Conservation (phyloP, 2,329 filamentous ascomycete genomes). For the Leptographium procerum region DNA sequence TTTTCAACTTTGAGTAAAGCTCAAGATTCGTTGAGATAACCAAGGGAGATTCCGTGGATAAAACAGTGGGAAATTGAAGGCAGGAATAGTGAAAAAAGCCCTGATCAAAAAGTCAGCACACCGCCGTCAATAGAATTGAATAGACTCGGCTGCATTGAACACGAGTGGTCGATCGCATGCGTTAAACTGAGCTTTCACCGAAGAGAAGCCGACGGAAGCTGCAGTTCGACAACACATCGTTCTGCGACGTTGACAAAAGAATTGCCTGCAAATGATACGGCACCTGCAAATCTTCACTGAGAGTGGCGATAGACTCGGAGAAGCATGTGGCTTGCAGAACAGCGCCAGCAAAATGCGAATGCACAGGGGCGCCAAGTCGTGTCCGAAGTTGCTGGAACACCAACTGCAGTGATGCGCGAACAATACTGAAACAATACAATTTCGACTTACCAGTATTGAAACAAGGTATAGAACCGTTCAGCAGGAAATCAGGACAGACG, state of each 20-base stretch:
- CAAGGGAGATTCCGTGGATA: not conserved
- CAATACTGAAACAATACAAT: not conserved
- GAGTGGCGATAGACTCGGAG: not conserved
- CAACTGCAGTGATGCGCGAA: not conserved
- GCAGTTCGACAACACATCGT: not conserved
- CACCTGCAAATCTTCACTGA: not conserved
- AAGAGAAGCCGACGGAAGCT: not conserved
- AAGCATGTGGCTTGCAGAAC: not conserved
- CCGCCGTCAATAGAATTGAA: not conserved
- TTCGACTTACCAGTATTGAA: slow-evolving; percentile 1
- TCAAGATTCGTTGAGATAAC: not conserved
- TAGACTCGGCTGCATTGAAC: not conserved
- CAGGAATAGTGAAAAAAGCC: not conserved
- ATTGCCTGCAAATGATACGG: not conserved
- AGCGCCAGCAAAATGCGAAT: not conserved
- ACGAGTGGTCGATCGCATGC: not conserved
- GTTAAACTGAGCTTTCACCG: not conserved
- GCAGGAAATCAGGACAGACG: slow-evolving; percentile 3
- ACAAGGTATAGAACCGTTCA: slow-evolving; percentile 5
- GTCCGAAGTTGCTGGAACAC: no score
- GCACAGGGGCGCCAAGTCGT: no score
- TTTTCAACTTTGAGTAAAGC: not conserved
- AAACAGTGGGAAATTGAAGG: not conserved
- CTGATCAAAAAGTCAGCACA: not conserved
- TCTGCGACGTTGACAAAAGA: not conserved